Percentiles rank a stretch among this genome's conserved stretches.
Conservation (phyloP, 202 grass and related monocot species). For the Setaria italica region DNA sequence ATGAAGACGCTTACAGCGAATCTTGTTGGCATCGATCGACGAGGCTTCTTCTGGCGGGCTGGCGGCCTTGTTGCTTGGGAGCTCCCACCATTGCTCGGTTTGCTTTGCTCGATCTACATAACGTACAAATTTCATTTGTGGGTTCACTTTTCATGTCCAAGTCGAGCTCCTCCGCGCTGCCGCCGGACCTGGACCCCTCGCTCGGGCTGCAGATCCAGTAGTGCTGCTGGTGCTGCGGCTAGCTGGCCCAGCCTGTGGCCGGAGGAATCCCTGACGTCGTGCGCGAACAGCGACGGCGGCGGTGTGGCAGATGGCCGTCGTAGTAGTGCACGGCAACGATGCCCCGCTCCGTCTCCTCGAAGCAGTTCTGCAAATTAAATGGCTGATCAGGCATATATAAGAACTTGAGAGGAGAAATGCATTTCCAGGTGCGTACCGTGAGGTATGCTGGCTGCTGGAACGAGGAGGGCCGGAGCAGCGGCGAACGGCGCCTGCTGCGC, state of each 20-base stretch:
- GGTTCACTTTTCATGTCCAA: neutral
- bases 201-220: conserved; percentile 17
- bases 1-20: no score
- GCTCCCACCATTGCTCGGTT: no score
- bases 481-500: neutral
- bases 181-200: conserved; percentile 26
- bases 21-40: no score
- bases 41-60: no score
- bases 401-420: no score
- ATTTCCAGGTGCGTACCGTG: neutral
- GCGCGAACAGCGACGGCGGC: conserved; percentile 29
- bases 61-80: no score
- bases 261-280: conserved; percentile 29
- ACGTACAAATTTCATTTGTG: no score
- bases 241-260: conserved; percentile 25
- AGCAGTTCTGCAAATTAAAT: conserved; percentile 13
- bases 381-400: no score
- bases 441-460: neutral
- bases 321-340: conserved; percentile 34
- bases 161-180: conserved; percentile 47
- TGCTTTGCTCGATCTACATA: no score
- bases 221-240: neutral
- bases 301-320: neutral
- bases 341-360: conserved; percentile 20
- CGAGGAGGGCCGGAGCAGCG: neutral